These are phyloP conservation scores for Carex pumila DNA, from an alignment of 176 grass and related monocot genomes.

Conservation along the genomic window DNA sequence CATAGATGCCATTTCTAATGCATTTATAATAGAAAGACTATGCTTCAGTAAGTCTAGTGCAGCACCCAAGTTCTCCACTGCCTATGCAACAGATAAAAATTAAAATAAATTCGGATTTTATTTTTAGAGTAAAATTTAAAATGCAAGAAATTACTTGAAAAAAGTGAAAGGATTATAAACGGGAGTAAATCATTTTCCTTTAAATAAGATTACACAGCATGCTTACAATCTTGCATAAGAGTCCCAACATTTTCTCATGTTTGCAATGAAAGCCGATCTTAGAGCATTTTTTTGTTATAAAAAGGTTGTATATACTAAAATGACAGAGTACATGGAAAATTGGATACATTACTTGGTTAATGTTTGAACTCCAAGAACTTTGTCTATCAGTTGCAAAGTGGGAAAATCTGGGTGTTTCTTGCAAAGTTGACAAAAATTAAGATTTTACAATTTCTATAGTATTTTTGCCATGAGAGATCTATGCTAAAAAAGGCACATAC, in stretches of 20 bases:
- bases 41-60: conserved; percentile 15
- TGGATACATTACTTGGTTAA: neutral
- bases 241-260: neutral
- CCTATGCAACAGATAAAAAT: neutral
- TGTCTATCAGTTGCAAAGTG: neutral
- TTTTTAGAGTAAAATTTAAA: neutral
- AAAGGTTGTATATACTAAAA: neutral
- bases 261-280: neutral
- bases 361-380: neutral
- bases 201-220: neutral
- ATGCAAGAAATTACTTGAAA: neutral
- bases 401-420: neutral
- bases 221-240: neutral
- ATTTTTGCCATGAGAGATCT: neutral
- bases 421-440: neutral
- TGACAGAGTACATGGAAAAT: neutral
- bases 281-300: neutral
- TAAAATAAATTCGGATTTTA: neutral
- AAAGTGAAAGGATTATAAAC: neutral
- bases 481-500: neutral
- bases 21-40: conserved; percentile 4
- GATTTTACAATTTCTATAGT: neutral
- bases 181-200: neutral
- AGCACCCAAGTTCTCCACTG: conserved; percentile 5
- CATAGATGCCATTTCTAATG: conserved; percentile 13